Conservation (phyloP, 495 filamentous ascomycete genomes). For the Neurospora discreta region DNA sequence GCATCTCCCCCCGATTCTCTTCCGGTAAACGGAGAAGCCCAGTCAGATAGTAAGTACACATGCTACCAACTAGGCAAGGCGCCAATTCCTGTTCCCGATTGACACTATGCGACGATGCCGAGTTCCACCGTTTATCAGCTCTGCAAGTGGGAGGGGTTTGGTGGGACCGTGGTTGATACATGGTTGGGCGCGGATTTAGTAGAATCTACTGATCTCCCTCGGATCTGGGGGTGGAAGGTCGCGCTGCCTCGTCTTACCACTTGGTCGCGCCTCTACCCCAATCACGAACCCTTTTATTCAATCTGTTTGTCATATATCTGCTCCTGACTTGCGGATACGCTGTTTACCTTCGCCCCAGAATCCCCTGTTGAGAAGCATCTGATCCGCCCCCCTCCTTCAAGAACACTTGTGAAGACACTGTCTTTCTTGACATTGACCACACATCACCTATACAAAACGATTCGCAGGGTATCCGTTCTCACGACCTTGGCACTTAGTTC, state of each 20-base stretch:
- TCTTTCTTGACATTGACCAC: neutral
- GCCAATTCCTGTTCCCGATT: neutral
- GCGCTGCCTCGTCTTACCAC: neutral
- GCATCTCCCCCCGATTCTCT: neutral
- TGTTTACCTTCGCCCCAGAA: neutral
- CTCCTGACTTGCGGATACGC: neutral
- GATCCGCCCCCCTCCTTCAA: neutral
- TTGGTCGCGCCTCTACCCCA: neutral
- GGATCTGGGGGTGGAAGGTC: neutral
- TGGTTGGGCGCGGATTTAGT: neutral
- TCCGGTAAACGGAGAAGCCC: neutral
- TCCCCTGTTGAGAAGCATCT: neutral
- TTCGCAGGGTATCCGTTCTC: neutral
- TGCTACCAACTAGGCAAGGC: neutral
- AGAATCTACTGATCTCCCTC: neutral
- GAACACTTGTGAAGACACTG: neutral
- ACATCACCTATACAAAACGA: neutral
- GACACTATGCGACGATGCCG: neutral
- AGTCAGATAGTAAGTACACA: neutral
- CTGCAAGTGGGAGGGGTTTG: neutral
- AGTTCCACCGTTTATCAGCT: neutral
- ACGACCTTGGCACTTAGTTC: neutral
- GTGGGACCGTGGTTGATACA: neutral
- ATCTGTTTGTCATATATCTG: neutral
- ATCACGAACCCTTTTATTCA: neutral